Percentiles rank a stretch among this genome's conserved stretches.
These are phyloP conservation scores for Macrophomina pseudophaseolina DNA, from an alignment of 2,329 filamentous ascomycete species.

Conservation along the genomic window DNA sequence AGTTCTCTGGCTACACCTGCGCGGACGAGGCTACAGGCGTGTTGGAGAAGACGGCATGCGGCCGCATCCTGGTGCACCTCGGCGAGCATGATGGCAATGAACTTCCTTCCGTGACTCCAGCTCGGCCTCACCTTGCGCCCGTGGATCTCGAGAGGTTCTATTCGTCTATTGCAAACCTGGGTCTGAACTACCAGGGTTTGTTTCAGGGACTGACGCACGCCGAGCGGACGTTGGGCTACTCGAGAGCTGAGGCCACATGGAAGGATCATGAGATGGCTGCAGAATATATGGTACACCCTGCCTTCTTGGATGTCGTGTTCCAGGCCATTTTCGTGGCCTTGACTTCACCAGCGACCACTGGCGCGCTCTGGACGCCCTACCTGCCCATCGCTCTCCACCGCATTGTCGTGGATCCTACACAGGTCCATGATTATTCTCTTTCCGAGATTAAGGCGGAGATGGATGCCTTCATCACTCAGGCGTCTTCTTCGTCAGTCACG, in stretches of 20 bases:
- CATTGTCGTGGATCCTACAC: constrained; percentile 34
- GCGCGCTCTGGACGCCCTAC: constrained; percentile 34
- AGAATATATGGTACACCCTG: constrained; percentile 33
- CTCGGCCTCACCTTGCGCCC: neutral
- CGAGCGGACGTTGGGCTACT: constrained; percentile 26
- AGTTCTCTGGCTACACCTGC: neutral
- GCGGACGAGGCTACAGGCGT: neutral
- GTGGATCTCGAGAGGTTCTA: constrained; percentile 31
- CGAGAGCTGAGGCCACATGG: constrained; percentile 11
- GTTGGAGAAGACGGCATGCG: neutral
- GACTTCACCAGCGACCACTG: constrained; percentile 37
- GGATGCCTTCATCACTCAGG: constrained; percentile 1
- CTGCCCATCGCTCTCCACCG: constrained; percentile 31
- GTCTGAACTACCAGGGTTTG: constrained; percentile 32
- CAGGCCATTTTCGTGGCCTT: constrained; percentile 39
- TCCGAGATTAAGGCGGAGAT: neutral
- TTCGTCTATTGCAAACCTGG: constrained; percentile 29
- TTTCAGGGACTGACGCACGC: constrained; percentile 19
- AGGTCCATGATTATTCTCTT: neutral
- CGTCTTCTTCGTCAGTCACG: neutral
- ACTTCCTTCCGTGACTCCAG: neutral
- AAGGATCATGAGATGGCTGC: neutral
- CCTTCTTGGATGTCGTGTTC: constrained; percentile 38
- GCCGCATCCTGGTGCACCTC: constrained; percentile 21
- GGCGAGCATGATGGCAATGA: constrained; percentile 1